Base-by-base conservation (phyloP, 148 eudicot species). In the Heliosperma pusillum region DNA sequence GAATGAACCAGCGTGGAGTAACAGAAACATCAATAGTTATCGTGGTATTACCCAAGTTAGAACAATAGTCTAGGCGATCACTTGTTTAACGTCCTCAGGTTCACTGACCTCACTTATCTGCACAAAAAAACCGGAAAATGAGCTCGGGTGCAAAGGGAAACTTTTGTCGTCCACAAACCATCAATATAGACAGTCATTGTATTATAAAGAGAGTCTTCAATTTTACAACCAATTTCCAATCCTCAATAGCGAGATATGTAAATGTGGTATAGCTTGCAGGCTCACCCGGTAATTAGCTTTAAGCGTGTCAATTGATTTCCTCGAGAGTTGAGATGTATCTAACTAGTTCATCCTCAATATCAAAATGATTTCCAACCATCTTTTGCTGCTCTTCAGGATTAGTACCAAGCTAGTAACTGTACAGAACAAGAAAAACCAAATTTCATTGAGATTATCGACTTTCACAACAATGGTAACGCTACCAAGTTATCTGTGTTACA, bases 351-450 rank as follows among this genome's bases (percentile, higher is more conserved):
- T 94, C 97, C 40, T 90, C 92, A 27, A 86, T 75, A 22, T 92
- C 97, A 76, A 94, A 94, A 82, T 92, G 97, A 77, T 96, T 84
- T 68, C 98, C 97, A 74, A 82, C 89, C 91, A 90, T 92, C 80
- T 94, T 94, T 66, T 90, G 97, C 76, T 91, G 97, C 82, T 94
- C 93, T 40, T 94, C 98, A 0, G 98, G 69, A 78, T 80, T 89
- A 77, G 84, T 84, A 70, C 98, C 95, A 64, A 80, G n/a, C n/a
- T n/a, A n/a, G 81, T 45, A 93, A 87, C 98, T 93, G 85, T 65
- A 55, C 69, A 66, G 56, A 26, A 76, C 19, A 70, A 29, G 33
- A 22, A 44, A n/a, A 69, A 25, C 2, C 25, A 44, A 22, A 57
- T 55, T 60, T 16, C 50, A 7, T 69, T 5, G 25, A 45, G 57